Evolutionary conservation across 164 flowering plant genomes (phyloP), one percentile per base, ranked within the genome.

Genomic region (Cinnamomum chago): DNA sequence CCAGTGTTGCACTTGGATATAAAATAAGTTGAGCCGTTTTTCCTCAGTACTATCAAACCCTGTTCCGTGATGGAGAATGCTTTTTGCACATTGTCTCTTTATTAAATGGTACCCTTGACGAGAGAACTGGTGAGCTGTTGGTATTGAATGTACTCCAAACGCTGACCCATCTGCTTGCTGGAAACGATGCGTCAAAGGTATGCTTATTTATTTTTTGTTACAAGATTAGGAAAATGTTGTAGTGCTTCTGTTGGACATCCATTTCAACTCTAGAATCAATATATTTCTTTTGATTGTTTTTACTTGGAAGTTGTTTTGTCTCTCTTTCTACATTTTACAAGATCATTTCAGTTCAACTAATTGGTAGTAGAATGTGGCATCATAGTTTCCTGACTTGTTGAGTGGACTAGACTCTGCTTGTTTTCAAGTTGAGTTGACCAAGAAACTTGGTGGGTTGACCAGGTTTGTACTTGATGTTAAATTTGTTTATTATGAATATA

Each of bases 51-150:
- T 94, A 88, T 79, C 99, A 94, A 82, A 85, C 81, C 74, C 81
- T 96, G 77, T 96, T 96, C 81, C 90, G 97, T 71, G 91, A 91
- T 65, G 99, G 94, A 30, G 99, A 92, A 73, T 96, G 99, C 83
- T 94, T 96, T 89, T 65, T 96, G 83, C 99, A 96, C 82, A 88
- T 96, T 72, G 93, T 96, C 35, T 96, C 99, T 77, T 87, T 96
- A 73, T 78, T 96, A 72, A 94, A 96, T 86, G 94, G 95, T 70
- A 88, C 84, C 72, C 88, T 87, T 79, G 95, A 88, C 70, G 87
- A 84, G 74, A 81, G 68, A 68, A 86, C 83, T 85, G 97, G 94
- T 64, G 97, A 94, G 75, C 85, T 81, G 74, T 81, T 96, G 83
- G 92, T 89, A 73, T 78, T 94, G 76, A 88, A 86, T 84, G 99